These are phyloP conservation scores for Aulographum hederae DNA, from an alignment of 2,329 filamentous ascomycete species.

Conservation along the genomic window DNA sequence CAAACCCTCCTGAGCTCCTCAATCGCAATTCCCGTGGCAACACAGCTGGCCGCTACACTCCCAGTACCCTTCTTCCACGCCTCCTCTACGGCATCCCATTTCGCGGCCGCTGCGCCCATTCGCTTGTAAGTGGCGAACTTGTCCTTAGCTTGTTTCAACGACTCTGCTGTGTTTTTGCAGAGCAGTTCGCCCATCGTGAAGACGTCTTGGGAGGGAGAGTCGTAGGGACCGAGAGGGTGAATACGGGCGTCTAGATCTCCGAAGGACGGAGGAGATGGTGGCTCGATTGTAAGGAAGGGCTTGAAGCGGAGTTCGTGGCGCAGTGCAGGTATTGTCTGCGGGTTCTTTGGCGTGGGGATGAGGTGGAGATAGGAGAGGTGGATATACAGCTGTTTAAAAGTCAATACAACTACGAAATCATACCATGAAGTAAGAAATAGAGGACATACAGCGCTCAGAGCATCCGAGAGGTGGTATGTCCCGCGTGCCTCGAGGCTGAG, in stretches of 20 bases:
- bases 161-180: slow-evolving; percentile 9
- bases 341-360: slow-evolving; percentile 28
- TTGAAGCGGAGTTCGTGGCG: slow-evolving; percentile 78
- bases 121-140: slow-evolving; percentile 18
- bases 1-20: slow-evolving; percentile 8
- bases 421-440: not conserved
- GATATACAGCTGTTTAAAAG: slow-evolving; percentile 35
- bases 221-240: slow-evolving; percentile 14
- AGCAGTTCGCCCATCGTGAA: not conserved
- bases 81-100: slow-evolving; percentile 16
- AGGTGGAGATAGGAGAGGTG: slow-evolving; percentile 39
- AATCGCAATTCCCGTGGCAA: slow-evolving; percentile 12
- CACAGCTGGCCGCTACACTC: slow-evolving; percentile 5
- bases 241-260: slow-evolving; percentile 34
- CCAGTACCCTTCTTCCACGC: slow-evolving; percentile 16
- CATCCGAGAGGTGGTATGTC: slow-evolving; percentile 2
- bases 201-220: slow-evolving; percentile 4
- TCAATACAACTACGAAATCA: not conserved
- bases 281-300: slow-evolving; percentile 51
- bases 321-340: slow-evolving; percentile 48
- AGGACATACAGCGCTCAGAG: slow-evolving; percentile 4
- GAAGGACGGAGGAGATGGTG: slow-evolving; percentile 44
- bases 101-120: slow-evolving; percentile 14
- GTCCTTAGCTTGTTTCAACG: slow-evolving; percentile 16
- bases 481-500: slow-evolving; percentile 1